Percentiles rank a stretch among this genome's conserved stretches.
These are phyloP conservation scores for Dioszegia hungarica DNA, from an alignment of 768 basidiomycete genomes.

Conservation along the genomic window DNA sequence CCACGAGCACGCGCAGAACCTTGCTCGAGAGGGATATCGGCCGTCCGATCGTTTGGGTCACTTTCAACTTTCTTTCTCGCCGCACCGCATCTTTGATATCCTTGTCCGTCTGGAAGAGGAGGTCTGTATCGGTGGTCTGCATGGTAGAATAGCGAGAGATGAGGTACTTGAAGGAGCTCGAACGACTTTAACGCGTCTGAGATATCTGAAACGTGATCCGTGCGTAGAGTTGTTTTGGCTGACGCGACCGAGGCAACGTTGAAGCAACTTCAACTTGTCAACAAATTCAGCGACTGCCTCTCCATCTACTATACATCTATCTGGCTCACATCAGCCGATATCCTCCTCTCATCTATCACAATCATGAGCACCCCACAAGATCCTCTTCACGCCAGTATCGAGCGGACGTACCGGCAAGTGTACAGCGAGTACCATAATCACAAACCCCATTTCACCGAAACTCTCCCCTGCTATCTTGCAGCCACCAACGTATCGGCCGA, in stretches of 20 bases:
- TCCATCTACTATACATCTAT: no score
- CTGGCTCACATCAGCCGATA: no score
- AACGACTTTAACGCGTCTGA: no score
- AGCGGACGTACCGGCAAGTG: not conserved
- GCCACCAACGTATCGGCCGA: not conserved
- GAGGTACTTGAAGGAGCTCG: no score
- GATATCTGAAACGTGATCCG: not conserved
- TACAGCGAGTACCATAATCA: not conserved
- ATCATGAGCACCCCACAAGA: no score
- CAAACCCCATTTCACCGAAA: not conserved
- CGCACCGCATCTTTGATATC: slow-evolving; percentile 64
- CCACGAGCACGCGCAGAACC: slow-evolving; percentile 65
- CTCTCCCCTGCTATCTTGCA: not conserved
- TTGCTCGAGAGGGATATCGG: slow-evolving; percentile 74
- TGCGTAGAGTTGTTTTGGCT: no score
- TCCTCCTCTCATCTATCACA: no score
- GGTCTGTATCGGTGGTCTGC: slow-evolving; percentile 52
- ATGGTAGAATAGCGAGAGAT: slow-evolving; percentile 36
- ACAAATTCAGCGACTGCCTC: no score
- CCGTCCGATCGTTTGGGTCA: slow-evolving; percentile 65
- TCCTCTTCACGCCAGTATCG: no score
- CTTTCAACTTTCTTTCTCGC: slow-evolving; percentile 59
- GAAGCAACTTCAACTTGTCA: no score
- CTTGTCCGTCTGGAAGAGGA: slow-evolving; percentile 69
- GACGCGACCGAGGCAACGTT: no score